Evolutionary conservation across 352 stramenopile species (phyloP), one percentile per base, ranked within the genome.

Genomic region (Phytopythium aichiense): DNA sequence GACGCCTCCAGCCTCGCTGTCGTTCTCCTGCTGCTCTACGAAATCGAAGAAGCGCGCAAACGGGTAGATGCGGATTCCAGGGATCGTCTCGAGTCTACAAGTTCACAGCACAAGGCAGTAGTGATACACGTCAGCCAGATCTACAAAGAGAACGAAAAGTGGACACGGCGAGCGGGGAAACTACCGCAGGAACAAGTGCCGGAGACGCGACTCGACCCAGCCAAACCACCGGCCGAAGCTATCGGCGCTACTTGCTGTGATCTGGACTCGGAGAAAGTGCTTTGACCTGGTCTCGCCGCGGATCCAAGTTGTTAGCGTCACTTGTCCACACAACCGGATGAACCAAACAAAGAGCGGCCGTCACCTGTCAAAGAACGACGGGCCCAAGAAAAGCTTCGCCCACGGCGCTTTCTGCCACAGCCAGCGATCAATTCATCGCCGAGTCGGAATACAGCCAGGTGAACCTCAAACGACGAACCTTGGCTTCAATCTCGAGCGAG

Each of bases 31-130:
- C 7, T 53, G 48, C 0, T 65, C 51, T 54, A 71, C 56, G 18
- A 89, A 84, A 60, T 93, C 73, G 56, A 88, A 94, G 66, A 93
- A 94, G n/a, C 84, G 83, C 45, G 84, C 84, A 42, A 95, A 92
- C 22, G 87, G 87, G 35, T 89, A 71, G 45, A 88, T 79, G 5
- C 77, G 76, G 28, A 94, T 55, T 12, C 84, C 68, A 0, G 77
- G 76, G 6, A 92, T 62, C 15, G 66, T 58, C 64, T 95, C 87
- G 57, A 95, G 55, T 38, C 80, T 91, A 4, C 28, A 30, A 59
- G 13, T 15, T 58, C 42, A 33, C 23, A 63, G 15, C 15, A 28
- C 2, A 22, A 33, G 12, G 25, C 22, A 33, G 23, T 11, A 52
- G 2, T 22, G 16, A n/a, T 4, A 5, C 20, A 8, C 2, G n/a